These are phyloP conservation scores for Voacanga thouarsii DNA, from an alignment of 257 asterid genomes.

Conservation along the genomic window DNA sequence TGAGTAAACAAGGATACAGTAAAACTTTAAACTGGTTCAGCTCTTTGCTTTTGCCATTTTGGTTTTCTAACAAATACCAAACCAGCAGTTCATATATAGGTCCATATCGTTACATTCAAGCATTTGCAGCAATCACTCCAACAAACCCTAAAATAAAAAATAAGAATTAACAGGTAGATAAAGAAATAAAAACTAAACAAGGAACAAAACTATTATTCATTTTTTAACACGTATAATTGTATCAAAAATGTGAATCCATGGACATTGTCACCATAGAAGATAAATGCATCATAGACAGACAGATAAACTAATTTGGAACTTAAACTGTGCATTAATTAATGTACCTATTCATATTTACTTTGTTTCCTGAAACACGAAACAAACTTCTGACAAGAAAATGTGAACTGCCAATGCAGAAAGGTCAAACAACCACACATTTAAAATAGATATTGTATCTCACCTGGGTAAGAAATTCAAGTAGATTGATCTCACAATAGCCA, in stretches of 20 bases:
- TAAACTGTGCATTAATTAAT: neutral
- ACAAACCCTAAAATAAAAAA: neutral
- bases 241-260: neutral
- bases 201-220: neutral
- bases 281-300: no score
- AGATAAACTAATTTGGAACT: neutral
- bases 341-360: neutral
- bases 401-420: neutral
- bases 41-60: no score
- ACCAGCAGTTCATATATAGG: no score
- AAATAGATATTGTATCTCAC: conserved; percentile 40
- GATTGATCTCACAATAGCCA: conserved; percentile 88
- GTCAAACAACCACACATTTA: neutral
- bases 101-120: no score
- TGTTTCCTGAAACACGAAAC: neutral
- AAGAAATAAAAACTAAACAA: neutral
- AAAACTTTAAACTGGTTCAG: neutral
- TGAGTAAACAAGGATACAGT: neutral
- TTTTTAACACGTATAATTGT: neutral
- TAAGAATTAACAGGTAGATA: neutral
- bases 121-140: no score
- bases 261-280: neutral
- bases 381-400: neutral
- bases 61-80: no score
- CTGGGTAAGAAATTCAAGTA: conserved; percentile 74